Evolutionary conservation across 2,329 filamentous ascomycete species (phyloP), one percentile per base, ranked within the genome.

Genomic region (Myriosclerotinia curreyana): DNA sequence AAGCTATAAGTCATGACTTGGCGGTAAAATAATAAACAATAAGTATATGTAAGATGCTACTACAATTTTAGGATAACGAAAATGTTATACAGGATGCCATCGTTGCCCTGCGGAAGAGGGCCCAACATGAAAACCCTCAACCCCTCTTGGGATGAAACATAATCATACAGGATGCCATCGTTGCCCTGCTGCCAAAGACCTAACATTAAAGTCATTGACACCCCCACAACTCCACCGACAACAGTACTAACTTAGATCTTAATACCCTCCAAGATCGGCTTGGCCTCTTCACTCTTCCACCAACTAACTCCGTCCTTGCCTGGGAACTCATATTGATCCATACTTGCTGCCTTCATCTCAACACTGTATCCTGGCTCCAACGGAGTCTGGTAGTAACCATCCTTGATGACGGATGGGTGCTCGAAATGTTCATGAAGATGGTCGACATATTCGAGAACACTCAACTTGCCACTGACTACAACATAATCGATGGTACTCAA

Each of bases 351-450:
- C 84, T 91, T 94, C 92, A 96, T 96, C 84, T 96, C 91, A 2
- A 96, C 92, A 73, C 90, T 93, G 77, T 96, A 96, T 0, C 92
- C 92, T 0, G 92, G 83, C 74, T 92, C 87, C 68, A 79, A 87
- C 0, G 93, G 92, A 0, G 93, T 96, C 69, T 90, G 89, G 78
- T 96, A 96, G 77, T 92, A 95, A 5, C 92, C 93, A 69, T 92
- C 87, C 78, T 87, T 86, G 72, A 96, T 91, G 64, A 88, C 83
- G 2, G 86, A 84, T 0, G 92, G 92, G 76, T 96, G 84, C 73
- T 91, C 80, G 76, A 96, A 96, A 79, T 96, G 92, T 82, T 96
- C 92, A 77, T 96, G 93, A 73, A 96, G 78, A 77, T 96, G 91
- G 75, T 96, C 92, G 31, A 96, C 92, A 77, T 93, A 96, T 80